Base-by-base conservation (phyloP, 345 rosid genomes). In the Rhodomyrtus tomentosa region DNA sequence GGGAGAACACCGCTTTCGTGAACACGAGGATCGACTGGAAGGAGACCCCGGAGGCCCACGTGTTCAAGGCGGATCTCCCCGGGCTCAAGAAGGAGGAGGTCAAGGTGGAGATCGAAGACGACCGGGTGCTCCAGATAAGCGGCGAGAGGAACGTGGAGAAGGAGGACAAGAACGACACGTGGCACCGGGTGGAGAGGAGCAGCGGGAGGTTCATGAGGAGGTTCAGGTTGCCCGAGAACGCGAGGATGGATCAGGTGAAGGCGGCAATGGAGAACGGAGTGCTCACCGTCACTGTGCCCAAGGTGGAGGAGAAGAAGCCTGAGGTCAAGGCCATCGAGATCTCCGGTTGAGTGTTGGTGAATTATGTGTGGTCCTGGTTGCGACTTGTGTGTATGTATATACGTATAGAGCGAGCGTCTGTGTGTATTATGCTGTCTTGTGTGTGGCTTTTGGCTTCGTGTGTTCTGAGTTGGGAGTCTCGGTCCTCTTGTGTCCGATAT, bases 41-140 rank as follows among this genome's bases (percentile, higher is more conserved):
- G 83, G 89, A 88, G 59, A 86, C 88, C 80, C 86, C 86, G 24
- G 88, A 86, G 50, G 88, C 88, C 1, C 89, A 88, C 62, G 83
- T 88, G 25, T 86, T 88, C 74, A 84, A 74, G 86, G 88, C 83
- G 7, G 89, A 88, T 58, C 88, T 88, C 72, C 89, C 89, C 1
- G 89, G 89, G 80, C 84, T 88, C 16, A 88, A 82, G 88, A 88
- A 88, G 80, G 89, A 87, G 32, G 89, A 87, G 50, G 84, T 87
- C 14, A 85, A 85, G 82, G 89, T 88, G 8, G 87, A 85, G 81
- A 82, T 88, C 18, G 86, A 88, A 50, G 88, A 85, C 3, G 89
- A 85, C 9, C 86, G 86, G 81, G 89, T 88, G 51, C 86, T 88
- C 55, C 89, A 86, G 89, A 88, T 88, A 13, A 84, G 86, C 20